These are phyloP conservation scores for Mrakia gelida DNA, from an alignment of 768 basidiomycete species.

Conservation along the genomic window DNA sequence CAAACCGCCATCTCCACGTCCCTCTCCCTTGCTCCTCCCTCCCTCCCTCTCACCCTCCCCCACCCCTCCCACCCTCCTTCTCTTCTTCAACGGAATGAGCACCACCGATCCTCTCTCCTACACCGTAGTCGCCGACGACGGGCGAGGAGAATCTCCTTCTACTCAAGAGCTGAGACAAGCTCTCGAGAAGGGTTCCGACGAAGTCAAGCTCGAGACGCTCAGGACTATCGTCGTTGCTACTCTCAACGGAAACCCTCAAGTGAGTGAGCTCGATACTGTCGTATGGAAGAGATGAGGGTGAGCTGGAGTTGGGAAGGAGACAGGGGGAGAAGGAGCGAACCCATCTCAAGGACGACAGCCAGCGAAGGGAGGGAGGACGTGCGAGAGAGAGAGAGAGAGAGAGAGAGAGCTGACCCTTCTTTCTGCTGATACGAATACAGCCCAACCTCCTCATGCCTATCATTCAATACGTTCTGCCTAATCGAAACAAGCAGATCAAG, in stretches of 20 bases:
- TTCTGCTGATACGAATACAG: slow-evolving; percentile 46
- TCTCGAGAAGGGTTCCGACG: slow-evolving; percentile 92
- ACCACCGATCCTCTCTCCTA: slow-evolving; percentile 27
- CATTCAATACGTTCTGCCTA: slow-evolving; percentile 96
- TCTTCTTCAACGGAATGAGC: slow-evolving; percentile 22
- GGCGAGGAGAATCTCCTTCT: slow-evolving; percentile 43
- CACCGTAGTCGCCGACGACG: slow-evolving; percentile 28
- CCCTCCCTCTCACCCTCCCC: neutral
- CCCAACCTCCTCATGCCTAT: slow-evolving; percentile 94
- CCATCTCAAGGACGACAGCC: neutral
- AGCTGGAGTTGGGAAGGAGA: neutral
- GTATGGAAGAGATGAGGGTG: neutral
- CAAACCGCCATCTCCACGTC: neutral
- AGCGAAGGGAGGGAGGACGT: neutral
- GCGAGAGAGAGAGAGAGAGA: neutral
- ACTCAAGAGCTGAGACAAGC: slow-evolving; percentile 72
- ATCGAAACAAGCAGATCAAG: slow-evolving; percentile 91
- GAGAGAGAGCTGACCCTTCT: neutral
- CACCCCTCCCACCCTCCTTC: neutral
- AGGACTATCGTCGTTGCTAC: slow-evolving; percentile 88
- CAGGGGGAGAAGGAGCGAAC: neutral
- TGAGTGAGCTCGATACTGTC: slow-evolving; percentile 44
- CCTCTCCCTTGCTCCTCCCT: neutral
- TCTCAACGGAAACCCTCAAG: slow-evolving; percentile 90
- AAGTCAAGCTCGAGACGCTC: slow-evolving; percentile 93